These are phyloP conservation scores for Lasiosphaeria hispida DNA, from an alignment of 495 filamentous ascomycete species.

Conservation along the genomic window DNA sequence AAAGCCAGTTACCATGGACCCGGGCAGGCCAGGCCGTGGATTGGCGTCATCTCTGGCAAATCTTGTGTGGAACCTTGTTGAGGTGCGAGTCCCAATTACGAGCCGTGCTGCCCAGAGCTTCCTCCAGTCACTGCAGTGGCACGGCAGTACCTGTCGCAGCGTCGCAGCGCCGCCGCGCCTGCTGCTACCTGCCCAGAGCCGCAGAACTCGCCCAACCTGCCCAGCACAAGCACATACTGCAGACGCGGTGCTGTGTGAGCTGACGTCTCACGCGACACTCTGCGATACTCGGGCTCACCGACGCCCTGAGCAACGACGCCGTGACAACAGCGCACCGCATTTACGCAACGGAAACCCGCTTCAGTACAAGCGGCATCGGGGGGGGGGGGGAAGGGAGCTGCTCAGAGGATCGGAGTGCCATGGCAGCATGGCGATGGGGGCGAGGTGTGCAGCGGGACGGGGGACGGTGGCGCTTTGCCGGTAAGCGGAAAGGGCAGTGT, in stretches of 20 bases:
- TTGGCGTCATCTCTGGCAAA: constrained; percentile 19
- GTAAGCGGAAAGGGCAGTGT: too few species aligned
- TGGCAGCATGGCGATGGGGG: neutral
- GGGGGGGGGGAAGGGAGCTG: neutral
- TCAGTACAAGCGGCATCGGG: neutral
- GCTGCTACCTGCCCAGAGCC: neutral
- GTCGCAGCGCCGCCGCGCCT: neutral
- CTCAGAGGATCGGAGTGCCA: constrained; percentile 5
- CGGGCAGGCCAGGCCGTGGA: neutral
- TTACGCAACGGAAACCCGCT: neutral
- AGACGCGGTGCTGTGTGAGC: too few species aligned
- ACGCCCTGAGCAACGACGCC: neutral
- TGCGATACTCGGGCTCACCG: neutral
- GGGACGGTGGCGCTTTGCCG: too few species aligned
- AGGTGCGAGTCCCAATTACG: neutral
- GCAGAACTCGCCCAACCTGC: too few species aligned
- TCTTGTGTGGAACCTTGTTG: neutral
- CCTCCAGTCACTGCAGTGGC: too few species aligned
- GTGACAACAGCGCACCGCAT: neutral
- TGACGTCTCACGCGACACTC: neutral
- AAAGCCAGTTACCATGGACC: neutral
- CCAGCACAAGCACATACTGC: too few species aligned
- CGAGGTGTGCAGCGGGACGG: neutral
- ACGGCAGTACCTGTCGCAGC: neutral
- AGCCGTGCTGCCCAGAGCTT: neutral